These are phyloP conservation scores for Huntiella abstrusa DNA, from an alignment of 2,329 filamentous ascomycete species.

Conservation along the genomic window DNA sequence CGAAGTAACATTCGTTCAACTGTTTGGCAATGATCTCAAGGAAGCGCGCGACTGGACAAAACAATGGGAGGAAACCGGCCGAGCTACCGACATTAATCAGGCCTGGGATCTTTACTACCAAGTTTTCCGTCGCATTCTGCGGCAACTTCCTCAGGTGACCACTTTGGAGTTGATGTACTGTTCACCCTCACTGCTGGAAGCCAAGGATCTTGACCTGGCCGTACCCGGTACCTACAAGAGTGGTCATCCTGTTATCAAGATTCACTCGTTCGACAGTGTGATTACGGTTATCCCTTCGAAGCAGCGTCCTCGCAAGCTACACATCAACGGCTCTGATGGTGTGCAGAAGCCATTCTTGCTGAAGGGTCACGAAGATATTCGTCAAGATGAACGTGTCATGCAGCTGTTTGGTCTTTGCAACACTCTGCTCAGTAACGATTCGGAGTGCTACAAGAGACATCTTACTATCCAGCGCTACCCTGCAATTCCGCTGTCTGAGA, in stretches of 20 bases:
- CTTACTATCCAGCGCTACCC: constrained; percentile 91
- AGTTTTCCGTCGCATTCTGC: constrained; percentile 86
- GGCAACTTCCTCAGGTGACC: constrained; percentile 83
- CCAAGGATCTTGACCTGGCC: constrained; percentile 71
- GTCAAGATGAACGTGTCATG: constrained; percentile 98
- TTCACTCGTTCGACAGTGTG: constrained; percentile 76
- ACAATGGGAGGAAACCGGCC: constrained; percentile 72
- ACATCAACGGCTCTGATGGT: constrained; percentile 75
- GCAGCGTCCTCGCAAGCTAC: constrained; percentile 80
- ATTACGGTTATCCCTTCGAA: constrained; percentile 92
- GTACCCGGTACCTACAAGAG: constrained; percentile 92
- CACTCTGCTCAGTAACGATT: constrained; percentile 80
- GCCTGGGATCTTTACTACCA: constrained; percentile 99
- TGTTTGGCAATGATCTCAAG: constrained; percentile 84
- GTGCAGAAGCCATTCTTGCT: constrained; percentile 71
- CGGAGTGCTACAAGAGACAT: constrained; percentile 92
- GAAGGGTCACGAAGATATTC: constrained; percentile 98
- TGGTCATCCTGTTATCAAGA: constrained; percentile 57
- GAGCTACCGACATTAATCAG: constrained; percentile 88
- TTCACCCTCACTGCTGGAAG: constrained; percentile 76
- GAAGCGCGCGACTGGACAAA: constrained; percentile 94
- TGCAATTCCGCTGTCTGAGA: constrained; percentile 91
- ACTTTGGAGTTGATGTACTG: constrained; percentile 91
- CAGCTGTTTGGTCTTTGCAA: constrained; percentile 97
- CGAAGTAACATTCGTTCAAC: constrained; percentile 93